Conservation (phyloP, 768 basidiomycete species). For the Boletellus emodensis region DNA sequence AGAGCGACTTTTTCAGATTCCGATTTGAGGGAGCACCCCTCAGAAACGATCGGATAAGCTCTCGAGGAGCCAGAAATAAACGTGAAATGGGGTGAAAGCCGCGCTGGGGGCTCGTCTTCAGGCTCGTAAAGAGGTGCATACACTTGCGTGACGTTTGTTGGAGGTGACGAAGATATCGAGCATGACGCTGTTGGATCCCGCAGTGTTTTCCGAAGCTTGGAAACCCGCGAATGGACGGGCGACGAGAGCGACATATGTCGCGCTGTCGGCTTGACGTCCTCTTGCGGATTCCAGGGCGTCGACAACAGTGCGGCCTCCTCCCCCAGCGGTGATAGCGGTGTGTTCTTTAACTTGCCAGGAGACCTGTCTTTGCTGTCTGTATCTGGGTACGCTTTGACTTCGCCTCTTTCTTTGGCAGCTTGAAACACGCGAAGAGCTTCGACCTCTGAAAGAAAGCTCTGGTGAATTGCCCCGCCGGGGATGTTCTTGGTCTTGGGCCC, state of each 20-base stretch:
- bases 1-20: background rate
- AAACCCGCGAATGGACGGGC: background rate
- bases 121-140: conserved; percentile 13
- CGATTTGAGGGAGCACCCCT: background rate
- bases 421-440: conserved; percentile 37
- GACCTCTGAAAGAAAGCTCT: conserved; percentile 41
- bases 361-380: background rate
- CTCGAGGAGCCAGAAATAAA: conserved; percentile 17
- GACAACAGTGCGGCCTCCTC: conserved; percentile 15
- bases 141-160: conserved; percentile 21
- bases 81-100: conserved; percentile 14
- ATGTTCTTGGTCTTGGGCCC: conserved; percentile 41
- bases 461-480: conserved; percentile 37
- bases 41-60: conserved; percentile 10
- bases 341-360: conserved; percentile 1
- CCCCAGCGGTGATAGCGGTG: conserved; percentile 15
- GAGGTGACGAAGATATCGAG: conserved; percentile 21
- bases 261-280: background rate
- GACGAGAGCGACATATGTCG: conserved; percentile 2
- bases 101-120: conserved; percentile 12
- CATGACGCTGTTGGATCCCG: conserved; percentile 7
- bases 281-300: conserved; percentile 6
- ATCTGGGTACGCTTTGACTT: conserved; percentile 20
- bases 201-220: conserved; percentile 8
- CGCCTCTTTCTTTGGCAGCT: conserved; percentile 27